phyloP scores from a whole-genome alignment of 2,329 filamentous ascomycete species.

The Cercospora sp. region DNA sequence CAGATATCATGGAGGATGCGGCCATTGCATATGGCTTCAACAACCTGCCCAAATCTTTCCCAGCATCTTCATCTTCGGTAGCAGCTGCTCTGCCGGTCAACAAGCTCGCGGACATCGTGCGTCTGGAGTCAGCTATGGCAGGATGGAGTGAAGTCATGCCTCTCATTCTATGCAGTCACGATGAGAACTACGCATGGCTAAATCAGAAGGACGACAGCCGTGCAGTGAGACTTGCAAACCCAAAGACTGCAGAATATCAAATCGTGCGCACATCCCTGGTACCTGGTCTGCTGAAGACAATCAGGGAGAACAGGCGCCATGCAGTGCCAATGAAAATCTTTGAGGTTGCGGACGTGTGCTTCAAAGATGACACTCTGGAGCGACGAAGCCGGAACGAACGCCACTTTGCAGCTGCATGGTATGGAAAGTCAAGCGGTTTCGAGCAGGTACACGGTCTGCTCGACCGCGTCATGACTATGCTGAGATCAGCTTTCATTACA shows the following conservation, averaged over 20 bases:
- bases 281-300: conserved; percentile 87
- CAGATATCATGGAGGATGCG: conserved; percentile 98
- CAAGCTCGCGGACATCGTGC: conserved; percentile 89
- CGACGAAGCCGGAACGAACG: conserved; percentile 88
- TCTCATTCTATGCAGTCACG: conserved; percentile 92
- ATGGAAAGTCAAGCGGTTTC: conserved; percentile 91
- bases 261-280: conserved; percentile 84
- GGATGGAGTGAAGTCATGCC: conserved; percentile 97
- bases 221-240: conserved; percentile 83
- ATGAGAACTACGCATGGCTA: conserved; percentile 96
- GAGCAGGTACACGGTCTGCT: conserved; percentile 93
- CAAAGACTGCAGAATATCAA: conserved; percentile 91
- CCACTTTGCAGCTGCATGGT: conserved; percentile 94
- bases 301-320: conserved; percentile 89
- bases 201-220: conserved; percentile 85
- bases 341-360: conserved; percentile 85
- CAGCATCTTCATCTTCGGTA: conserved; percentile 81
- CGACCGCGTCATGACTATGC: conserved; percentile 89
- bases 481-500: conserved; percentile 77
- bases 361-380: conserved; percentile 81
- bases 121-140: conserved; percentile 84
- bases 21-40: conserved; percentile 98
- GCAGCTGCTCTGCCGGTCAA: conserved; percentile 88
- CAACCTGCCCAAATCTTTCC: conserved; percentile 82
- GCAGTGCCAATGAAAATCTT: conserved; percentile 88